These are phyloP conservation scores for Symbiodinium pilosum DNA, from an alignment of 73 alveolate genomes.

Conservation along the genomic window DNA sequence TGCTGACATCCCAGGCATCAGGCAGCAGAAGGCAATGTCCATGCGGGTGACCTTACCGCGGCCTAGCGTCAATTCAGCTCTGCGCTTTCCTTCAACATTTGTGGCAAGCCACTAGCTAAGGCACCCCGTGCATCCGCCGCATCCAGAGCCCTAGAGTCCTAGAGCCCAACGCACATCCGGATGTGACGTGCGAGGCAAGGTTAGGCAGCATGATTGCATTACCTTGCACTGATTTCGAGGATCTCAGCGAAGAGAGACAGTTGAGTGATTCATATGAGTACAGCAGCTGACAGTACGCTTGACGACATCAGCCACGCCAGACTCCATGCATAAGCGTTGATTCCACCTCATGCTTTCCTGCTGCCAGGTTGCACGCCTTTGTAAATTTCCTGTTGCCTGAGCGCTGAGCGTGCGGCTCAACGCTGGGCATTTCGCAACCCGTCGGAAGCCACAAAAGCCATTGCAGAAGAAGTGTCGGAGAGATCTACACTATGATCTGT, in stretches of 20 bases:
- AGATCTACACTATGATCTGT: no score
- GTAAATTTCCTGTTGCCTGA: not conserved
- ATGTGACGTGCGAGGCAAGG: constrained; percentile 10
- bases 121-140: not conserved
- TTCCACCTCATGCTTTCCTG: not conserved
- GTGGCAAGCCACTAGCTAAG: not conserved
- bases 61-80: no score
- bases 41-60: not conserved
- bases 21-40: not conserved
- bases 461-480: not conserved
- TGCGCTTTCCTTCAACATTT: no score
- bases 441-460: not conserved
- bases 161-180: not conserved
- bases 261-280: no score
- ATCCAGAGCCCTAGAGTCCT: not conserved
- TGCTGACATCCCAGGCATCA: not conserved
- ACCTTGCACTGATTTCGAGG: no score
- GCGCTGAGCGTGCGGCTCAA: constrained; percentile 8
- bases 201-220: no score
- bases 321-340: no score
- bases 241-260: no score
- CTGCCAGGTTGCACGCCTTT: constrained; percentile 20
- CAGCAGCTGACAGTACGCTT: no score
- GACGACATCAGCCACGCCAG: no score
- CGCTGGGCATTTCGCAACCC: not conserved